These are phyloP conservation scores for Auricularia sp. DNA, from an alignment of 768 basidiomycete genomes.

Conservation along the genomic window DNA sequence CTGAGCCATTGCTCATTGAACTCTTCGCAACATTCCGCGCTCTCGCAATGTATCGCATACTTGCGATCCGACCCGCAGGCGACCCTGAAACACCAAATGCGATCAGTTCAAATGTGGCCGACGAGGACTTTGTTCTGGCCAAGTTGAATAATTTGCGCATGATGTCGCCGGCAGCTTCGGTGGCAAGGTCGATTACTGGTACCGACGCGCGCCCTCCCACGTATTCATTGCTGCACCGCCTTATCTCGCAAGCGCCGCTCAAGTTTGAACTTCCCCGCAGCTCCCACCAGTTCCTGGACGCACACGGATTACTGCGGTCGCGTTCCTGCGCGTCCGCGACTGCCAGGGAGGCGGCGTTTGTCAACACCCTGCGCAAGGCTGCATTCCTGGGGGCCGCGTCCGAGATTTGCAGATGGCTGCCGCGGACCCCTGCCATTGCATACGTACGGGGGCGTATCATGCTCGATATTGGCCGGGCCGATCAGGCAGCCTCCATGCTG, in stretches of 20 bases:
- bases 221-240: conserved; percentile 52
- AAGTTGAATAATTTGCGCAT: conserved; percentile 28
- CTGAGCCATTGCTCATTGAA: conserved; percentile 52
- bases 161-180: conserved; percentile 18
- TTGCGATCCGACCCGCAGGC: conserved; percentile 49
- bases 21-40: conserved; percentile 76
- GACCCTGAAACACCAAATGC: conserved; percentile 22
- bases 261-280: conserved; percentile 48
- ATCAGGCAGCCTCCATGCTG: conserved; percentile 63
- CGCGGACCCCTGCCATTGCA: conserved; percentile 61
- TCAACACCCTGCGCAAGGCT: conserved; percentile 54
- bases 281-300: conserved; percentile 52
- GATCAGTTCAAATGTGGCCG: conserved; percentile 2
- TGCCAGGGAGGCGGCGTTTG: conserved; percentile 60
- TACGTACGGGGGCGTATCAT: conserved; percentile 65
- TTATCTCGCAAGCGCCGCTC: conserved; percentile 38
- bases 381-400: conserved; percentile 52
- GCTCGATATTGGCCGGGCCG: conserved; percentile 54
- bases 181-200: conserved; percentile 44
- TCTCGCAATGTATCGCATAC: conserved; percentile 56
- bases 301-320: conserved; percentile 56
- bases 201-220: conserved; percentile 37
- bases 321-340: conserved; percentile 59
- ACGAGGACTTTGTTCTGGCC: conserved; percentile 52
- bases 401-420: conserved; percentile 68